Percentiles rank a stretch among this genome's conserved stretches.
Evolutionary conservation across 257 asterid genomes (phyloP).

Genomic region (Linderniella brevidens): DNA sequence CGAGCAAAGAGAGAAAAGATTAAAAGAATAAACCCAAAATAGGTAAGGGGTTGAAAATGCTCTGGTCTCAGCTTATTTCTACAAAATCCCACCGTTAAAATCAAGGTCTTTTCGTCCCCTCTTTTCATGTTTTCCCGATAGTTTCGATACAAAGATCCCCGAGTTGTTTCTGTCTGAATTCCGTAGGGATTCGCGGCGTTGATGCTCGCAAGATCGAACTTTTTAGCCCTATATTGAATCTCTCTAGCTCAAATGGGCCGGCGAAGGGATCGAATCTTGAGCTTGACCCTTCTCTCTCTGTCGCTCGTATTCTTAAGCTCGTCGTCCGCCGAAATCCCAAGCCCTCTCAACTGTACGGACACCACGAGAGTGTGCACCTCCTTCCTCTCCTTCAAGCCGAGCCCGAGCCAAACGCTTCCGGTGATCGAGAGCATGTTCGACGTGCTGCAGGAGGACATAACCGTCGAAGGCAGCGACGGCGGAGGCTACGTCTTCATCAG

Average conservation of each 20-base stretch:
- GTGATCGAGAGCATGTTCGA: conserved; percentile 91
- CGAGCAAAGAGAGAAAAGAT: conserved; percentile 10
- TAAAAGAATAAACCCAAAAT: conserved; percentile 14
- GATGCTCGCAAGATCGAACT: too few species aligned
- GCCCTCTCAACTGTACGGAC: conserved; percentile 75
- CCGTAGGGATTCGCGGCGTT: too few species aligned
- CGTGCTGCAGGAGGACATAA: conserved; percentile 54
- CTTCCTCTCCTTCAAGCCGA: conserved; percentile 74
- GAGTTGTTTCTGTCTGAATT: too few species aligned
- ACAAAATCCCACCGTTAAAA: too few species aligned
- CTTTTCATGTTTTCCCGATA: conserved; percentile 2
- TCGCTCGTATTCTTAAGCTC: too few species aligned
- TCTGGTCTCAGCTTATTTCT: conserved; percentile 14
- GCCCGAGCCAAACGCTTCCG: conserved; percentile 31
- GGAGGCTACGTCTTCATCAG: conserved; percentile 55
- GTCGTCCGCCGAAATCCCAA: conserved; percentile 10
- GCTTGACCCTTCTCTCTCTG: too few species aligned
- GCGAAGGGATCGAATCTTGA: too few species aligned
- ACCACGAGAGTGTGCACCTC: conserved; percentile 64
- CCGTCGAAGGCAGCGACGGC: conserved; percentile 64
- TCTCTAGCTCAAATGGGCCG: too few species aligned
- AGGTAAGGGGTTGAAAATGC: conserved; percentile 14
- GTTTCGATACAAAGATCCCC: too few species aligned
- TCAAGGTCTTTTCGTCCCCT: not conserved
- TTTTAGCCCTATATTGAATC: too few species aligned